Evolutionary conservation across 2,329 filamentous ascomycete species (phyloP).

Genomic region (Cephalotrichum gorgonifer): DNA sequence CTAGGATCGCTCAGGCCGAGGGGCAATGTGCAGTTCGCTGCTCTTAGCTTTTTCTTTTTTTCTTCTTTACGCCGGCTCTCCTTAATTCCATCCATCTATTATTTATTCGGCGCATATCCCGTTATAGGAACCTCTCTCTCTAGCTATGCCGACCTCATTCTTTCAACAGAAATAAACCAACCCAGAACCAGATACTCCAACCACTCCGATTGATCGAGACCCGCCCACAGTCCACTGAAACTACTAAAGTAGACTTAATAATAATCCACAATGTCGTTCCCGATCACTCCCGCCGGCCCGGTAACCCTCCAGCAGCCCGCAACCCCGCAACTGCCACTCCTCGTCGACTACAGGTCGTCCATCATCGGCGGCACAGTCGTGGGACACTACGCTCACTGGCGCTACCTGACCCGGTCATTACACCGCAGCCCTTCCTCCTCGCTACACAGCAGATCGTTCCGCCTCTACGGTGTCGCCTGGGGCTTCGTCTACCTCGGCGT

Average conservation of each 20-base stretch:
- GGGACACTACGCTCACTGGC: slow-evolving; percentile 10
- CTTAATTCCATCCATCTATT: background rate
- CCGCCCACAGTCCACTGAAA: too few relatives aligned
- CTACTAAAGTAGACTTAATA: background rate
- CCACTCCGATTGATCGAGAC: too few relatives aligned
- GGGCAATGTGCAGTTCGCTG: too few relatives aligned
- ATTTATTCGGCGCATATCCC: background rate
- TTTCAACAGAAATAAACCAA: too few relatives aligned
- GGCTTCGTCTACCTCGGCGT: slow-evolving; percentile 5
- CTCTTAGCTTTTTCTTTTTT: background rate
- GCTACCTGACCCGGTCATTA: slow-evolving; percentile 8
- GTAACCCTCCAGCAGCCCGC: background rate
- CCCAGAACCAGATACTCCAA: too few relatives aligned
- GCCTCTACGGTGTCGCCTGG: slow-evolving; percentile 5
- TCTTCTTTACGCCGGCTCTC: background rate
- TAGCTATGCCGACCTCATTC: too few relatives aligned
- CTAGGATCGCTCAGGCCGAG: too few relatives aligned
- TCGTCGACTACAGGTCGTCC: slow-evolving; percentile 10
- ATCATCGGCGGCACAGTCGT: slow-evolving; percentile 9
- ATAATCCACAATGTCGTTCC: slow-evolving; percentile 1
- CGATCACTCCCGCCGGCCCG: slow-evolving; percentile 3
- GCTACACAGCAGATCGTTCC: background rate
- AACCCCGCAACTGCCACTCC: slow-evolving; percentile 4
- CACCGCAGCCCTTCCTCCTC: slow-evolving; percentile 8
- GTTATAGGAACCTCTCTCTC: too few relatives aligned